Conservation (phyloP, 768 basidiomycete species). For the Boletus rufocinnamomeus region DNA sequence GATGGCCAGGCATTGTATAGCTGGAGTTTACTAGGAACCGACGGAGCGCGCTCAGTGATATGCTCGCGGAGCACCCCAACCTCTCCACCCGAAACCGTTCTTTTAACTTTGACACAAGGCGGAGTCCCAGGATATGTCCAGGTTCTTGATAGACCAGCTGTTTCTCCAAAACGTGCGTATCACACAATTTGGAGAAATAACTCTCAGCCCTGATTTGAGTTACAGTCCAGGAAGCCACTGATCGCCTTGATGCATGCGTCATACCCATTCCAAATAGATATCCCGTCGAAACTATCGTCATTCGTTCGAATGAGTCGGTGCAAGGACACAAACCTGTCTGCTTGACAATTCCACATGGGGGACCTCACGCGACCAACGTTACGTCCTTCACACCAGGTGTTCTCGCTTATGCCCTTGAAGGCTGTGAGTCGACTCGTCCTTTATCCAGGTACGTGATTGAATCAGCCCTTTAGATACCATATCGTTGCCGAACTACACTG, state of each 20-base stretch:
- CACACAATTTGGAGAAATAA: background rate
- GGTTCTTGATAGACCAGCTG: conserved; percentile 44
- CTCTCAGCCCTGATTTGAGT: background rate
- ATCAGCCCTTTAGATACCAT: conserved; percentile 47
- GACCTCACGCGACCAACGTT: conserved; percentile 53
- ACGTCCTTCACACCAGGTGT: conserved; percentile 49
- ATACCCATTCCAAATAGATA: conserved; percentile 45
- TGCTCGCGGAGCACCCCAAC: conserved; percentile 52
- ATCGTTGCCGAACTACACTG: conserved; percentile 45
- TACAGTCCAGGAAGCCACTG: conserved; percentile 38
- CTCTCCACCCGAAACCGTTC: conserved; percentile 49
- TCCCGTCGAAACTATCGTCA: conserved; percentile 57
- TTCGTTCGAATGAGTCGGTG: conserved; percentile 35
- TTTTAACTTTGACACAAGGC: conserved; percentile 41
- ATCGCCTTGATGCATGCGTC: background rate
- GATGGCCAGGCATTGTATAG: conserved; percentile 38
- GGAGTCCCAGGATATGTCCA: conserved; percentile 32
- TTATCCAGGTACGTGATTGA: background rate
- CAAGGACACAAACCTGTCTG: conserved; percentile 40
- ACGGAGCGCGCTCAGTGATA: conserved; percentile 44
- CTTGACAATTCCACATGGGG: conserved; percentile 60
- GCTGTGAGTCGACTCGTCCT: conserved; percentile 50
- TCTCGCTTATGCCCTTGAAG: conserved; percentile 54
- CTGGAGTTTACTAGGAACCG: conserved; percentile 56
- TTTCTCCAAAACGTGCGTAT: conserved; percentile 43